phyloP scores from a whole-genome alignment of 768 basidiomycete species.

The Xerocomellus intermedius region DNA sequence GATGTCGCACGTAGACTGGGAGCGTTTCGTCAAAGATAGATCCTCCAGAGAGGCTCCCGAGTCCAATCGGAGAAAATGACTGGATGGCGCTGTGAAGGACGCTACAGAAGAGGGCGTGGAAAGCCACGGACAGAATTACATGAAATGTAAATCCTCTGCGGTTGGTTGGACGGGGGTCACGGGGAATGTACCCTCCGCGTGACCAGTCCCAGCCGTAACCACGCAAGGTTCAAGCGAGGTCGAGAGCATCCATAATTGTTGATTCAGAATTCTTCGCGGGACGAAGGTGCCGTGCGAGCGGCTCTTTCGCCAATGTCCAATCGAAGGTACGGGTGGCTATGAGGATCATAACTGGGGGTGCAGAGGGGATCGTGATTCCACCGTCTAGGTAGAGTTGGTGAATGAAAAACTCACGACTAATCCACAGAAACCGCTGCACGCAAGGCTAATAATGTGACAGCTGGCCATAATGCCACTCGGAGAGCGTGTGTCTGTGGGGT shows the following conservation, averaged over 20 bases:
- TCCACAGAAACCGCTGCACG: conserved; percentile 31
- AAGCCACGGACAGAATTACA: neutral
- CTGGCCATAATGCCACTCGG: conserved; percentile 46
- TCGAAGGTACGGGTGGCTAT: conserved; percentile 11
- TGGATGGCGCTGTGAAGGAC: neutral
- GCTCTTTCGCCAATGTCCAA: neutral
- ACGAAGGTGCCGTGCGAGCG: conserved; percentile 5
- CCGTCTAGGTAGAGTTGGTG: neutral
- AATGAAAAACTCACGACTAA: neutral
- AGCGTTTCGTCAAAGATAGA: neutral
- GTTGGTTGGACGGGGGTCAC: neutral
- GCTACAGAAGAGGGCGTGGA: neutral
- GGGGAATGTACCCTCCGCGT: neutral
- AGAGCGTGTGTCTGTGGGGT: conserved; percentile 42
- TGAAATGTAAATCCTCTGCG: neutral
- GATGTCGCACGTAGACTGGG: neutral
- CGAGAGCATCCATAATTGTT: neutral
- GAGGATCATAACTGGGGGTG: conserved; percentile 13
- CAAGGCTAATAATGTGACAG: conserved; percentile 43
- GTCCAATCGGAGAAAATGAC: neutral
- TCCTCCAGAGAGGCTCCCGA: neutral
- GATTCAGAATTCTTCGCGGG: neutral
- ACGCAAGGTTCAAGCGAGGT: neutral
- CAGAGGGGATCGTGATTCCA: neutral
- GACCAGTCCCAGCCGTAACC: neutral